phyloP scores from a whole-genome alignment of 75 land plant species.

The Cupressus sempervirens region DNA sequence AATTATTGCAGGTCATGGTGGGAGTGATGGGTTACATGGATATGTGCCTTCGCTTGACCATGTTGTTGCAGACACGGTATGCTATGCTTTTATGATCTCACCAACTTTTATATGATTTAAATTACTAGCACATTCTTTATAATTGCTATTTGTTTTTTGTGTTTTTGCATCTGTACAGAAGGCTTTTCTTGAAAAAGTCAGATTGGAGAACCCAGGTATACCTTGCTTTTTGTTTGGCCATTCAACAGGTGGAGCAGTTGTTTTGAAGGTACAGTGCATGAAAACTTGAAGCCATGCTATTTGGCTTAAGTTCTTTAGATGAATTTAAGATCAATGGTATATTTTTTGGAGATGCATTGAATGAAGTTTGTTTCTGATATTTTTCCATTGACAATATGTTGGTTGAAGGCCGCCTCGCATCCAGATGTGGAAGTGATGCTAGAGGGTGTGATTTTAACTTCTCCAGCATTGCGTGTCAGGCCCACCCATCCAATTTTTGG shows the following conservation, averaged over 20 bases:
- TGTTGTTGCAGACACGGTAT: slow-evolving; percentile 88
- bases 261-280: slow-evolving; percentile 62
- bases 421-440: slow-evolving; percentile 51
- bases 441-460: slow-evolving; percentile 77
- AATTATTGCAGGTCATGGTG: slow-evolving; percentile 81
- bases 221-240: slow-evolving; percentile 95
- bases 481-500: slow-evolving; percentile 91
- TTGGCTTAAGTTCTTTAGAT: background rate
- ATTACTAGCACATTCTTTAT: background rate
- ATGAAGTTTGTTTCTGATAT: background rate
- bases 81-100: background rate
- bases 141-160: background rate
- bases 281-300: background rate
- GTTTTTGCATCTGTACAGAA: slow-evolving; percentile 27
- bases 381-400: background rate
- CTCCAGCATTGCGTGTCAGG: slow-evolving; percentile 92
- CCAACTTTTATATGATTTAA: background rate
- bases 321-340: background rate
- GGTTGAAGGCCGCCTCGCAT: slow-evolving; percentile 64
- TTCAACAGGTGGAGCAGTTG: slow-evolving; percentile 96
- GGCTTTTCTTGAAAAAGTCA: slow-evolving; percentile 55
- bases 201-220: slow-evolving; percentile 60
- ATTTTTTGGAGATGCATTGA: background rate
- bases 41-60: slow-evolving; percentile 94
- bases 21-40: slow-evolving; percentile 99